These are phyloP conservation scores for Taiozyma onychis DNA, from an alignment of 1,139 yeast species.

Conservation along the genomic window DNA sequence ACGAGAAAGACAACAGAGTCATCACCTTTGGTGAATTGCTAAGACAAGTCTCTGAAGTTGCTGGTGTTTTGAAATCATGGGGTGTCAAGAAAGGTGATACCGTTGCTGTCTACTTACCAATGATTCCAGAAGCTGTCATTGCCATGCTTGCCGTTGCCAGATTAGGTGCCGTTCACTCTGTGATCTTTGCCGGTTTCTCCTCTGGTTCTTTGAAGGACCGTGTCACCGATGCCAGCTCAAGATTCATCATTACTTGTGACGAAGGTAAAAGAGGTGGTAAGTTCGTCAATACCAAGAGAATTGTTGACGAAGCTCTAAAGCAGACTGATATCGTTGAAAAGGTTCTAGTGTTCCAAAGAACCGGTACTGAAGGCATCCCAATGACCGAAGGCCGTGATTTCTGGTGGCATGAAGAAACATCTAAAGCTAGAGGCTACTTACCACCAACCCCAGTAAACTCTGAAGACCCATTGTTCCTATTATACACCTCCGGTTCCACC, in stretches of 20 bases:
- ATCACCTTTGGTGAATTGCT: constrained; percentile 85
- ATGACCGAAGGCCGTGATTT: constrained; percentile 82
- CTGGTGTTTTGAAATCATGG: constrained; percentile 81
- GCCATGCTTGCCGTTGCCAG: constrained; percentile 94
- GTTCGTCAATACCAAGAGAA: constrained; percentile 82
- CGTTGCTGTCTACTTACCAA: constrained; percentile 94
- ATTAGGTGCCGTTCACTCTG: constrained; percentile 95
- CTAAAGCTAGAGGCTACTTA: constrained; percentile 74
- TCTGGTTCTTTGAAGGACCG: constrained; percentile 92
- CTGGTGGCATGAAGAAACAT: constrained; percentile 90
- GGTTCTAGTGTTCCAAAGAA: constrained; percentile 82
- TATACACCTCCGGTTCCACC: constrained; percentile 94
- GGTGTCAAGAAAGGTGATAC: constrained; percentile 93
- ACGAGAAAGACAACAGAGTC: constrained; percentile 64
- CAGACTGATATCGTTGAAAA: constrained; percentile 76
- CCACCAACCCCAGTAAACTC: constrained; percentile 86
- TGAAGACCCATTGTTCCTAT: constrained; percentile 88
- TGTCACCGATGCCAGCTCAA: constrained; percentile 81
- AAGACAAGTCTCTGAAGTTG: constrained; percentile 81
- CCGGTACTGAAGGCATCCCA: constrained; percentile 60
- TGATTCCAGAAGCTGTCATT: constrained; percentile 93
- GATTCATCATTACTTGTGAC: constrained; percentile 90
- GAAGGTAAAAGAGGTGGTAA: constrained; percentile 97
- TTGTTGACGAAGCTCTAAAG: constrained; percentile 87
- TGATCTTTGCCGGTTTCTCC: constrained; percentile 94